Evolutionary conservation across 2,329 filamentous ascomycete genomes (phyloP).

Genomic region (Exophiala sp.): DNA sequence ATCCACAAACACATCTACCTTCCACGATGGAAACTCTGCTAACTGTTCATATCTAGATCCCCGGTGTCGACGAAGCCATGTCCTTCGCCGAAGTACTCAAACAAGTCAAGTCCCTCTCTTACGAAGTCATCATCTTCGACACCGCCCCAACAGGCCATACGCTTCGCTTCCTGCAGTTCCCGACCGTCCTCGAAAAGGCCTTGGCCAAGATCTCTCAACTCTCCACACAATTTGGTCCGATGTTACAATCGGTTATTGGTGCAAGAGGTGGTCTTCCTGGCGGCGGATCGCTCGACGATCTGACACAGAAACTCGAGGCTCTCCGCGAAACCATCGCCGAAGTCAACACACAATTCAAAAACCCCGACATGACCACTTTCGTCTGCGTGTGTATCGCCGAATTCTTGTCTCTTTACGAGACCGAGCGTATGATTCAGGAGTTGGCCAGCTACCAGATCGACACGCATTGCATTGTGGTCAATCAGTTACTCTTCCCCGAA

Average conservation of each 20-base stretch:
- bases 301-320: slow-evolving; percentile 91
- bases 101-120: slow-evolving; percentile 97
- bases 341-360: slow-evolving; percentile 98
- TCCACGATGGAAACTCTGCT: neutral
- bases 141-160: slow-evolving; percentile 97
- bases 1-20: neutral
- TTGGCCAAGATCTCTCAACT: slow-evolving; percentile 96
- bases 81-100: slow-evolving; percentile 98
- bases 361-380: slow-evolving; percentile 91
- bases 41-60: slow-evolving; percentile 61
- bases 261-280: slow-evolving; percentile 74
- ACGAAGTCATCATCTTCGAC: slow-evolving; percentile 99
- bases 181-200: slow-evolving; percentile 95
- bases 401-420: slow-evolving; percentile 95
- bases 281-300: slow-evolving; percentile 86
- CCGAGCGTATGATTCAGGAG: slow-evolving; percentile 99
- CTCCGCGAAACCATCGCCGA: slow-evolving; percentile 90
- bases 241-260: slow-evolving; percentile 90
- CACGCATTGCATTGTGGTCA: slow-evolving; percentile 95
- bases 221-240: slow-evolving; percentile 88
- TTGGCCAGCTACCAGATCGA: slow-evolving; percentile 89
- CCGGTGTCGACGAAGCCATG: slow-evolving; percentile 98
- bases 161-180: slow-evolving; percentile 96
- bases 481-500: slow-evolving; percentile 92
- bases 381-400: slow-evolving; percentile 98